These are phyloP conservation scores for Plasmodium falciparum DNA, from an alignment of 169 alveolate genomes.

Conservation along the genomic window DNA sequence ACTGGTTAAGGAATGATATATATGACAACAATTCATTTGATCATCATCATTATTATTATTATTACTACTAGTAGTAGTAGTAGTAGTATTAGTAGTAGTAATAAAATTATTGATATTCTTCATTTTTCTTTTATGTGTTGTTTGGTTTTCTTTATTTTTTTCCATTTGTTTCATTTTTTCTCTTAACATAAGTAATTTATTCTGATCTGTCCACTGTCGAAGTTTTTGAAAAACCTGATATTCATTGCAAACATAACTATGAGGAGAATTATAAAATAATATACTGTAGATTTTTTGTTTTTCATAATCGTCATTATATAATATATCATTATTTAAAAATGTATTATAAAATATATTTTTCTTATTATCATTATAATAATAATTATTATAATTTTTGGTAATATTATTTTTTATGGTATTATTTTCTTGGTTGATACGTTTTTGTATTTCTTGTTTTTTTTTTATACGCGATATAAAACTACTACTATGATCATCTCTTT, in stretches of 20 bases:
- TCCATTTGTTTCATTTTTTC: constrained; percentile 45
- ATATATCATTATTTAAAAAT: neutral
- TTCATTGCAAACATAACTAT: neutral
- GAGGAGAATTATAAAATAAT: neutral
- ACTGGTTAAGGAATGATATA: no score
- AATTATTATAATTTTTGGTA: neutral
- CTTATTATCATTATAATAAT: neutral
- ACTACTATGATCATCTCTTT: neutral
- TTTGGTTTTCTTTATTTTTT: constrained; percentile 8
- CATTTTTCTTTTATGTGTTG: no score
- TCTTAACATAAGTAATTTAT: constrained; percentile 36
- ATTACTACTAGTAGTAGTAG: no score
- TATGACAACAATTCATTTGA: no score
- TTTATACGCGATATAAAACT: neutral
- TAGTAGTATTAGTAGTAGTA: no score
- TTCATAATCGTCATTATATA: constrained; percentile 3
- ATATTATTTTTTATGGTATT: no score
- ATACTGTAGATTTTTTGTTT: constrained; percentile 25
- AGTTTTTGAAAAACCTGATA: constrained; percentile 8
- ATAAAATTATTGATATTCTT: no score
- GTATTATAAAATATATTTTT: neutral
- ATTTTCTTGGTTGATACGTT: neutral
- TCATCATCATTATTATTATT: no score
- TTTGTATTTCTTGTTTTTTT: neutral
- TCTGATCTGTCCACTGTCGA: constrained; percentile 32